Evolutionary conservation across 1,284 basidiomycete species (phyloP), one percentile per base, ranked within the genome.

Genomic region (Chiua sp.): DNA sequence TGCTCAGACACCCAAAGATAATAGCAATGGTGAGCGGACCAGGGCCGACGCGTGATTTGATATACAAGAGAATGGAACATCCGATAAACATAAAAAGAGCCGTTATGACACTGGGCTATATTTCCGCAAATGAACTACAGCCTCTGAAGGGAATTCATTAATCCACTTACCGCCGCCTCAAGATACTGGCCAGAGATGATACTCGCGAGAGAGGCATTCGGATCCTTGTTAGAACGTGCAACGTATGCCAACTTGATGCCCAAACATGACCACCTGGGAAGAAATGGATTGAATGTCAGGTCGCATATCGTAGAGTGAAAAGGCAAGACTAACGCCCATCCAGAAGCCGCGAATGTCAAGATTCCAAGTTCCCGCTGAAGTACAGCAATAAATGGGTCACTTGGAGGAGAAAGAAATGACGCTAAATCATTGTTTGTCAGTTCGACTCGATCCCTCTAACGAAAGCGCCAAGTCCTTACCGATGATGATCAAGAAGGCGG

Each of bases 281-380:
- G 13, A 55, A 53, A 55, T 20, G 16, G 16, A 35, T 15, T 44
- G 57, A 55, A 53, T 35, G 23, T 48, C 20, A 46, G 47, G 8
- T 37, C 52, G 16, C 11, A 23, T 33, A 32, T 33, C n/a, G 18
- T 42, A 33, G 47, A 23, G 55, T 30, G 10, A 10, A 13, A 59
- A 16, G 3, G 47, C 30, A 28, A 26, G 16, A 84, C 87, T 72
- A 64, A 89, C 87, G 84, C 89, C 90, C 90, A 93, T 26, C 81
- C 79, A 11, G 77, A 32, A 11, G 77, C 67, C 1, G 82, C 81
- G 39, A 87, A 84, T 1, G 81, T 51, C 4, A 91, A 65, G 32
- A 88, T 84, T n/a, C 85, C 77, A 18, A 85, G 61, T 66, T 93
- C 91, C 8, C 89, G 84, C 68, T 93, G 91, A 23, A 92, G 69